A percentile compares a stretch with the other conserved stretches of the same genome.
Evolutionary conservation across 2,329 filamentous ascomycete species (phyloP).

Genomic region (Neurospora sp.): DNA sequence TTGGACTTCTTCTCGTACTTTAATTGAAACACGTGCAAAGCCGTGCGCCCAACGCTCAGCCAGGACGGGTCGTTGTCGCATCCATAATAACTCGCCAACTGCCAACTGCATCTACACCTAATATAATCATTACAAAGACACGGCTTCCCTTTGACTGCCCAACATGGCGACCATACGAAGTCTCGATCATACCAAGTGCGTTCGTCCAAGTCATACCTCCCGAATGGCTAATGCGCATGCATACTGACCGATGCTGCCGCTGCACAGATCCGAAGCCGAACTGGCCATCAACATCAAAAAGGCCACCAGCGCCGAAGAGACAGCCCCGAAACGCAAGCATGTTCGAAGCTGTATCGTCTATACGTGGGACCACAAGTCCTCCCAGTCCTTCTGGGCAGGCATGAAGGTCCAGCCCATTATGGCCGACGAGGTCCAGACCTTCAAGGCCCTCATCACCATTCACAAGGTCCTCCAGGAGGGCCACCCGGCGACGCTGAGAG

Average conservation of each 20-base stretch:
- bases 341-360: constrained; percentile 97
- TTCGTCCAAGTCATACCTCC: constrained; percentile 1
- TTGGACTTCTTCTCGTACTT: neutral
- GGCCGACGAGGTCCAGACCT: constrained; percentile 96
- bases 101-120: neutral
- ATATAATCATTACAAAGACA: neutral
- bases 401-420: constrained; percentile 99
- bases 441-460: constrained; percentile 94
- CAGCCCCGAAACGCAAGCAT: constrained; percentile 75
- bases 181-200: constrained; percentile 24
- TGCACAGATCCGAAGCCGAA: constrained; percentile 54
- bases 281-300: constrained; percentile 62
- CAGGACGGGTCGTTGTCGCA: neutral
- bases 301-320: constrained; percentile 58
- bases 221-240: neutral
- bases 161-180: constrained; percentile 24
- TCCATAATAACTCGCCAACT: neutral
- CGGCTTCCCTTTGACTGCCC: constrained; percentile 7
- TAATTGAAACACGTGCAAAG: neutral
- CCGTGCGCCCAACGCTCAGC: neutral
- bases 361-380: constrained; percentile 98
- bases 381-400: constrained; percentile 88
- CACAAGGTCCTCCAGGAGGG: constrained; percentile 98
- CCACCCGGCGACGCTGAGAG: constrained; percentile 75
- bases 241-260: constrained; percentile 13